A percentile compares a stretch with the other conserved stretches of the same genome.
Conservation (phyloP, 345 rosid genomes). For the Raphanus raphanistrum region DNA sequence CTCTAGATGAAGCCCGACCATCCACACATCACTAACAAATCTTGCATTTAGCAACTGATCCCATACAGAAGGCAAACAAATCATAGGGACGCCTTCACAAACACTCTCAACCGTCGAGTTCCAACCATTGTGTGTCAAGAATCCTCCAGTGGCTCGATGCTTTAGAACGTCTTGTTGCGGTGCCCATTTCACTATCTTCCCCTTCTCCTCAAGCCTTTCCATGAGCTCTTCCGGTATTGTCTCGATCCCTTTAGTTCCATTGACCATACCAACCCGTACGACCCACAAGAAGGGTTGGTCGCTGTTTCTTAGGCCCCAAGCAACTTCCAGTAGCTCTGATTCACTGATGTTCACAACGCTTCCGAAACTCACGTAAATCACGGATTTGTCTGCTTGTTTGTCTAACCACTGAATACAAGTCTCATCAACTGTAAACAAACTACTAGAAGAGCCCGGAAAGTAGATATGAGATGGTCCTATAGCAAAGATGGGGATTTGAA, state of each 20-base stretch:
- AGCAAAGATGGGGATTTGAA: slow-evolving; percentile 45
- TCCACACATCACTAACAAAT: too few species aligned
- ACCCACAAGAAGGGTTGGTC: slow-evolving; percentile 51
- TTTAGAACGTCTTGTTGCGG: too few species aligned
- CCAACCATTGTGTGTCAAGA: too few species aligned
- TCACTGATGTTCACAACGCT: slow-evolving; percentile 30
- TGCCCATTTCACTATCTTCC: not conserved
- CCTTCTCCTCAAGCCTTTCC: not conserved
- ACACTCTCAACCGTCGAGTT: too few species aligned
- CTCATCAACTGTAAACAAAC: slow-evolving; percentile 37
- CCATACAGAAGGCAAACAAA: not conserved
- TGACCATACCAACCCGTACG: slow-evolving; percentile 21
- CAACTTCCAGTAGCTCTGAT: slow-evolving; percentile 45
- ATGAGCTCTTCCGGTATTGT: too few species aligned
- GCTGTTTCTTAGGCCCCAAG: slow-evolving; percentile 48
- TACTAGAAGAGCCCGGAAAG: slow-evolving; percentile 33
- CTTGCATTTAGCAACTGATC: not conserved
- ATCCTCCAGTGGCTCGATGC: too few species aligned
- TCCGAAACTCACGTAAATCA: slow-evolving; percentile 53
- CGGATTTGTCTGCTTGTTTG: slow-evolving; percentile 46
- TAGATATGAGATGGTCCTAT: slow-evolving; percentile 56
- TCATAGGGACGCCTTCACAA: not conserved
- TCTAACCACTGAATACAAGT: slow-evolving; percentile 55
- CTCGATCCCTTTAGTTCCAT: slow-evolving; percentile 15
- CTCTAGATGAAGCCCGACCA: too few species aligned